A percentile compares a stretch with the other conserved stretches of the same genome.
Evolutionary conservation across 345 rosid species (phyloP).

Genomic region (Pistacia integerrima): DNA sequence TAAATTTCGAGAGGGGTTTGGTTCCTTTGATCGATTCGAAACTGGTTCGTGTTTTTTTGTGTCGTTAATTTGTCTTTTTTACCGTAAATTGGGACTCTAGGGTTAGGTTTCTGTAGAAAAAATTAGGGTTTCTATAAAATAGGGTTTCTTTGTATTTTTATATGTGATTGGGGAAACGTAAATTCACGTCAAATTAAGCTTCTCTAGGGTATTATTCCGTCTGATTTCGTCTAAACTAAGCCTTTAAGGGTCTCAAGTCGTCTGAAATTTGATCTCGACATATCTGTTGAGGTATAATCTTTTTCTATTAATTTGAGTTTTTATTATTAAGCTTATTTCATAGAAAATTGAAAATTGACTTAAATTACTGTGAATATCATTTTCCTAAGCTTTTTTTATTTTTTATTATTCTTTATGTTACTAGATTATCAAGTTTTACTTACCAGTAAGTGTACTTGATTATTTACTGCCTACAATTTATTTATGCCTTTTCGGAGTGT

Average conservation of each 20-base stretch:
- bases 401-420: not conserved
- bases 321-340: not conserved
- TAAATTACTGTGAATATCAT: not conserved
- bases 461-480: not conserved
- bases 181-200: constrained; percentile 2
- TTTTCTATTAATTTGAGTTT: not conserved
- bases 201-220: not conserved
- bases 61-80: constrained; percentile 16
- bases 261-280: constrained; percentile 19
- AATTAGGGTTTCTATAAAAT: constrained; percentile 19
- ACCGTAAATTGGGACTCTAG: constrained; percentile 31
- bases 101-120: constrained; percentile 42
- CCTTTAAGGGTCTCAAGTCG: not conserved
- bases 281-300: constrained; percentile 30
- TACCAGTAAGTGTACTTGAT: not conserved
- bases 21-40: constrained; percentile 11
- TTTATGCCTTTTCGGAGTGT: not conserved
- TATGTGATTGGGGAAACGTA: constrained; percentile 25
- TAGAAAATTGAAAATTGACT: not conserved
- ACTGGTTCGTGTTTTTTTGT: not conserved
- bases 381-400: too few relatives aligned
- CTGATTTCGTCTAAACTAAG: not conserved
- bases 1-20: constrained; percentile 42
- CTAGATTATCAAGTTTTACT: not conserved
- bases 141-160: constrained; percentile 13